Evolutionary conservation across 2,329 filamentous ascomycete genomes (phyloP).

Genomic region (Trichophyton mentagrophytes): DNA sequence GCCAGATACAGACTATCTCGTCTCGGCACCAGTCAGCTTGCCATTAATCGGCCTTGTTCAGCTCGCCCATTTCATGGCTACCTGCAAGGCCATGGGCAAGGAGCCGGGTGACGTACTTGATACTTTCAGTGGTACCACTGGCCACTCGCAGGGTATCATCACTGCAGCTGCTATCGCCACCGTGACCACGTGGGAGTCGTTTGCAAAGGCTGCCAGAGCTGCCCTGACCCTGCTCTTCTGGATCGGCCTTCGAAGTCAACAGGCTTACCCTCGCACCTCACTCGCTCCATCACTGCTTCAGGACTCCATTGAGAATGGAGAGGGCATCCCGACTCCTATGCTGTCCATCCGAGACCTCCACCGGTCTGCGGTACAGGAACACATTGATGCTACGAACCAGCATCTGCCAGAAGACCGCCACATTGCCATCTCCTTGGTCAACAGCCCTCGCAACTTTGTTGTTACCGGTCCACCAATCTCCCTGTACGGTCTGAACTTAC

Average conservation of each 20-base stretch:
- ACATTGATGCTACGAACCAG: conserved; percentile 93
- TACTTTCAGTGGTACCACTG: conserved; percentile 74
- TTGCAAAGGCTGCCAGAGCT: conserved; percentile 63
- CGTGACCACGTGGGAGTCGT: conserved; percentile 85
- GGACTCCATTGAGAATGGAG: conserved; percentile 85
- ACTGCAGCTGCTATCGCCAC: conserved; percentile 85
- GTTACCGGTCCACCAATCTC: conserved; percentile 94
- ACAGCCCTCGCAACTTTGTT: conserved; percentile 93
- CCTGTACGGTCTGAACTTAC: conserved; percentile 87
- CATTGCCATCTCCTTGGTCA: conserved; percentile 88
- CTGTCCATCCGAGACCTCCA: conserved; percentile 90
- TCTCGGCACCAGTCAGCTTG: conserved; percentile 89
- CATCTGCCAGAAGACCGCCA: conserved; percentile 87
- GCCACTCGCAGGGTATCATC: conserved; percentile 92
- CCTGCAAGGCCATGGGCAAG: conserved; percentile 79
- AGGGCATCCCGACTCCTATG: conserved; percentile 95
- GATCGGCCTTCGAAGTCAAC: conserved; percentile 94
- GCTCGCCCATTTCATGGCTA: conserved; percentile 87
- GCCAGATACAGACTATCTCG: conserved; percentile 85
- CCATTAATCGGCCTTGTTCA: conserved; percentile 93
- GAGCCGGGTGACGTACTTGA: conserved; percentile 81
- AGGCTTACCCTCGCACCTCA: conserved; percentile 90
- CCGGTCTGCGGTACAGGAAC: conserved; percentile 77
- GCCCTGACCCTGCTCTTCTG: conserved; percentile 92
- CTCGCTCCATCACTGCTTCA: conserved; percentile 80